Evolutionary conservation across 345 rosid genomes (phyloP), one percentile per base, ranked within the genome.

Genomic region (Pistacia vera): DNA sequence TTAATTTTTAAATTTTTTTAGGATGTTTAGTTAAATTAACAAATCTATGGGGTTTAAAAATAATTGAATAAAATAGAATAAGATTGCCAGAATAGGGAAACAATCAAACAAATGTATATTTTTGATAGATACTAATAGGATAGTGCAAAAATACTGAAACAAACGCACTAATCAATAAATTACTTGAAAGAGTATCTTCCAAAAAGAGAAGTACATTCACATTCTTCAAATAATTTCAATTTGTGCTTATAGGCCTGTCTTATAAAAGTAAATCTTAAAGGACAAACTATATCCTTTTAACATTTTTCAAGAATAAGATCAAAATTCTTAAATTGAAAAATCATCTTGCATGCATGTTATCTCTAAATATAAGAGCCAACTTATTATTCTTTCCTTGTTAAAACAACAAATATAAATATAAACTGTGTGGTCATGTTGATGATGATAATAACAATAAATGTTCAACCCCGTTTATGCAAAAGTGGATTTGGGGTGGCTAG

Each of bases 401-500:
- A 11, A n/a, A 51, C 4, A 9, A 2, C 12, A n/a, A 36, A 5
- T 62, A n/a, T 73, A 36, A 44, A 72, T 62, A n/a, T 73, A 36
- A 44, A 72, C 8, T 41, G 46, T 8, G 46, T 41, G 46, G 8
- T 41, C 9, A 41, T 41, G 46, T 1, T 41, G 54, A 18, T 33
- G 5, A 33, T 11, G 51, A 12, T 18, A 46, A 12, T 18, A 46
- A 18, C 28, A 38, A 7, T 9, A n/a, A 51, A 7, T 13, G 36
- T 52, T 74, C 68, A 67, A 62, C 56, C 66, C 62, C 57, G n/a
- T 60, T 20, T 60, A 75, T 58, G 80, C 64, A 59, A 46, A 25
- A 74, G 49, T 25, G 77, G 66, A 36, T 41, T 75, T 17, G 81
- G 72, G 63, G 76, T 44, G 16, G 82, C 69, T 55, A 79, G 76